A percentile compares a stretch with the other conserved stretches of the same genome.
These are phyloP conservation scores for Shiraia sp. DNA, from an alignment of 2,329 filamentous ascomycete species.

Conservation along the genomic window DNA sequence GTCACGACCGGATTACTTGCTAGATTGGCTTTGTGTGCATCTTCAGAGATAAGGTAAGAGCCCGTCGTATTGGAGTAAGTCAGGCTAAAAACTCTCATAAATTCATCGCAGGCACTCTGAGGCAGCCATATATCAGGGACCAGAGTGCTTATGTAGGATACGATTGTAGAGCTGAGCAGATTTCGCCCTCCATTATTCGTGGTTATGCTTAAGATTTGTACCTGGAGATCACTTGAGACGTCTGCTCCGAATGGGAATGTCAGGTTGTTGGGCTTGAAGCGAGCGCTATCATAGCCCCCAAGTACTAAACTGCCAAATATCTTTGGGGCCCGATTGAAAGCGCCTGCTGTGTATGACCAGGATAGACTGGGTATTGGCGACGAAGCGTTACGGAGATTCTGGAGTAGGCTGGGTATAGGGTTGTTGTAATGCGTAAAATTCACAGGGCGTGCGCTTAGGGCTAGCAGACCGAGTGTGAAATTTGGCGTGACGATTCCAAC, in stretches of 20 bases:
- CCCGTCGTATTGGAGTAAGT: slow-evolving; percentile 37
- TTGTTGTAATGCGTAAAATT: slow-evolving; percentile 47
- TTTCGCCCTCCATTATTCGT: slow-evolving; percentile 23
- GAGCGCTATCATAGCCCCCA: slow-evolving; percentile 45
- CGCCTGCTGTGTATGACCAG: slow-evolving; percentile 49
- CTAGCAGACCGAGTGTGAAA: slow-evolving; percentile 46
- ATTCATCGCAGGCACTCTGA: slow-evolving; percentile 33
- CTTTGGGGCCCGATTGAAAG: slow-evolving; percentile 32
- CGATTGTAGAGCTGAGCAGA: slow-evolving; percentile 21
- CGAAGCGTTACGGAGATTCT: slow-evolving; percentile 29
- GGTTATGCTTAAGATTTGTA: slow-evolving; percentile 29
- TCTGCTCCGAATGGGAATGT: slow-evolving; percentile 31
- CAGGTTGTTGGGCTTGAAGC: slow-evolving; percentile 33
- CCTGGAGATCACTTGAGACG: slow-evolving; percentile 29
- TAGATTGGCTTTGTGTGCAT: slow-evolving; percentile 33
- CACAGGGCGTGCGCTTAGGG: slow-evolving; percentile 40
- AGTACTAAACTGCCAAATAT: slow-evolving; percentile 40
- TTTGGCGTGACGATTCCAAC: slow-evolving; percentile 39
- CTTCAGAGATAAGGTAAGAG: slow-evolving; percentile 44
- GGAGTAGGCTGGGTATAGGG: slow-evolving; percentile 35
- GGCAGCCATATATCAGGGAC: slow-evolving; percentile 49
- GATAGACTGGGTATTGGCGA: slow-evolving; percentile 42
- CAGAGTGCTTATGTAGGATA: slow-evolving; percentile 43
- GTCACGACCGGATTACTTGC: slow-evolving; percentile 36
- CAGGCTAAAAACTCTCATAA: slow-evolving; percentile 45